Evolutionary conservation across 2,329 filamentous ascomycete species (phyloP), one percentile per base, ranked within the genome.

Genomic region (Cadophora malorum): DNA sequence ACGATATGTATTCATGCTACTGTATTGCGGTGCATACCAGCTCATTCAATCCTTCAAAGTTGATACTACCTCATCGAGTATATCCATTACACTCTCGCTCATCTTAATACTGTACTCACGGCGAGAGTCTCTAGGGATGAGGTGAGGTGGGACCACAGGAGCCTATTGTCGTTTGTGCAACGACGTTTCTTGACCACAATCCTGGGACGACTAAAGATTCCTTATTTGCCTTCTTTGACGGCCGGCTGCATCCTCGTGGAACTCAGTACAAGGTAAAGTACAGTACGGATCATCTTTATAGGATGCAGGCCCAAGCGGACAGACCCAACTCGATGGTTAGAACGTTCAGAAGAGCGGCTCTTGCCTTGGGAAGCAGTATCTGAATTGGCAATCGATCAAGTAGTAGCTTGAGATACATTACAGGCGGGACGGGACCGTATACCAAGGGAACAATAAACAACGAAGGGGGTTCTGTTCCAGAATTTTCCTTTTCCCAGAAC

Each of bases 181-280:
- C 28, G 21, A 31, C 41, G 16, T 49, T 62, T 50, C 59, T 49
- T 38, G 31, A 50, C 59, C 59, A n/a, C 25, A 33, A 50, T 62
- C 38, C 25, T 62, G 25, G 59, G 59, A 62, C 59, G 59, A 62
- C 38, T 28, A 49, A 31, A 61, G 12, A 61, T 61, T 31, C 58
- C 58, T 14, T 7, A 33, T n/a, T 5, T 28, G 33, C 25, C 8
- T 4, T 21, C 33, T 45, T 25, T 21, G 35, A 47, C 58, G 38
- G 59, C 8, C 49, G 25, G 6, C 41, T 49, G 45, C 45, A 62
- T 35, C 1, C 38, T 28, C 38, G 41, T 61, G n/a, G n/a, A 31
- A 33, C 16, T 49, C 14, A 12, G 35, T 49, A 38, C 14, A 47
- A 49, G 12, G 25, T 6, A 28, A 28, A 3, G 28, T 28, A 28